Evolutionary conservation across 1,139 yeast genomes (phyloP).

Genomic region (Hemisphaericaspora lyxosophila): DNA sequence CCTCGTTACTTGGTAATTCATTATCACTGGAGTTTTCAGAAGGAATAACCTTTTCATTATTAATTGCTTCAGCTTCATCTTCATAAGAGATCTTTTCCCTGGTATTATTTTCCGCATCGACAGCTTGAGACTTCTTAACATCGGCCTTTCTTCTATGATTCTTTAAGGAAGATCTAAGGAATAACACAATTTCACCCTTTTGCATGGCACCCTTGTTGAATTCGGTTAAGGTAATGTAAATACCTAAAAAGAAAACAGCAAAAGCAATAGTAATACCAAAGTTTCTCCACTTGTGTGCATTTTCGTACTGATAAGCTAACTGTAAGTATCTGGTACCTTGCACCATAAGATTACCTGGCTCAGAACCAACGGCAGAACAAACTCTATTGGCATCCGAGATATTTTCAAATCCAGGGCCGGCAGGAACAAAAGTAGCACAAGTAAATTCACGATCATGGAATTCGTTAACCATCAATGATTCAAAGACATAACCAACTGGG

Average conservation of each 20-base stretch:
- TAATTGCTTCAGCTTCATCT: slow-evolving; percentile 8
- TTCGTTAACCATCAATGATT: slow-evolving; percentile 57
- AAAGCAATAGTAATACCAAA: slow-evolving; percentile 69
- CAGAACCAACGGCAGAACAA: slow-evolving; percentile 67
- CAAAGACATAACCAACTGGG: slow-evolving; percentile 59
- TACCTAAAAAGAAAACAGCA: slow-evolving; percentile 51
- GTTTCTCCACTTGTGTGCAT: slow-evolving; percentile 79
- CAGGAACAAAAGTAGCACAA: slow-evolving; percentile 48
- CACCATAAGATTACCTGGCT: slow-evolving; percentile 54
- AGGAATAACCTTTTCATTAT: slow-evolving; percentile 11
- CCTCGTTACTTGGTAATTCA: slow-evolving; percentile 17
- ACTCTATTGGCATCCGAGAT: slow-evolving; percentile 35
- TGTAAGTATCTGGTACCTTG: slow-evolving; percentile 59
- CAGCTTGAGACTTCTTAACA: slow-evolving; percentile 10
- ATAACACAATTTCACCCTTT: slow-evolving; percentile 80
- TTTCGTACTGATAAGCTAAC: slow-evolving; percentile 47
- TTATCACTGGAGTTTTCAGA: slow-evolving; percentile 2
- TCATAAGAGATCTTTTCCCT: slow-evolving; percentile 9
- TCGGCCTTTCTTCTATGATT: slow-evolving; percentile 29
- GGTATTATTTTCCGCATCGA: slow-evolving; percentile 17
- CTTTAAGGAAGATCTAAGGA: slow-evolving; percentile 57
- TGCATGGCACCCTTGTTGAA: slow-evolving; percentile 75
- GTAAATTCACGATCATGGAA: slow-evolving; percentile 47
- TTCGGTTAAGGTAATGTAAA: slow-evolving; percentile 62
- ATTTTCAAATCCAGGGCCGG: slow-evolving; percentile 50